A percentile compares a stretch with the other conserved stretches of the same genome.
These are phyloP conservation scores for Boletus fagicola DNA, from an alignment of 768 basidiomycete species.

Conservation along the genomic window DNA sequence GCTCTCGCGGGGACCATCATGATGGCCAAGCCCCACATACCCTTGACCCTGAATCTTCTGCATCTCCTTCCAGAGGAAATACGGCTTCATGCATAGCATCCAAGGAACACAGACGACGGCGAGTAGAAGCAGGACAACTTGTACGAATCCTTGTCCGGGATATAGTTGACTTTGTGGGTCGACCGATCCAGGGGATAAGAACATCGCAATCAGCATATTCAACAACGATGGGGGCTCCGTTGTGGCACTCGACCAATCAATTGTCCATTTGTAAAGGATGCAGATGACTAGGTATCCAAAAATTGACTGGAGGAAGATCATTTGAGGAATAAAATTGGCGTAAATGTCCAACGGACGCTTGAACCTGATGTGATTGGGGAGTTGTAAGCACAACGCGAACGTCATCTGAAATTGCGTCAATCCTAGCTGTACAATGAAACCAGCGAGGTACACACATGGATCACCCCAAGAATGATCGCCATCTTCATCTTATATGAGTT, in stretches of 20 bases:
- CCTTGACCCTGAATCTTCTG: slow-evolving; percentile 79
- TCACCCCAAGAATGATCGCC: slow-evolving; percentile 94
- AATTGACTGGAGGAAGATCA: slow-evolving; percentile 96
- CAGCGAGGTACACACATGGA: slow-evolving; percentile 64
- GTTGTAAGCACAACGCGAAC: slow-evolving; percentile 92
- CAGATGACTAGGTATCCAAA: slow-evolving; percentile 95
- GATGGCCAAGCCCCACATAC: slow-evolving; percentile 67
- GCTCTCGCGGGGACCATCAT: slow-evolving; percentile 53
- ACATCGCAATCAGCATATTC: slow-evolving; percentile 97
- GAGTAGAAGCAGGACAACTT: slow-evolving; percentile 71
- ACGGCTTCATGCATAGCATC: slow-evolving; percentile 92
- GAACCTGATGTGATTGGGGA: slow-evolving; percentile 94
- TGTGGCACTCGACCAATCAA: slow-evolving; percentile 78
- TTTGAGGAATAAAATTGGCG: slow-evolving; percentile 94
- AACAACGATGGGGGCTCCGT: slow-evolving; percentile 83
- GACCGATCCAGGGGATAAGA: slow-evolving; percentile 84
- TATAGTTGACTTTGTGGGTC: slow-evolving; percentile 71
- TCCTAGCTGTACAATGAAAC: slow-evolving; percentile 3
- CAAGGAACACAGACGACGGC: slow-evolving; percentile 92
- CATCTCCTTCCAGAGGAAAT: slow-evolving; percentile 87
- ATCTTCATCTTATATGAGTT: slow-evolving; percentile 99
- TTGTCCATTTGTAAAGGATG: slow-evolving; percentile 96
- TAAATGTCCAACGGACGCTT: slow-evolving; percentile 84
- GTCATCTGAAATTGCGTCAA: slow-evolving; percentile 72
- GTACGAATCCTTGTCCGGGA: slow-evolving; percentile 82